These are phyloP conservation scores for Globisporangium canariense DNA, from an alignment of 352 stramenopile genomes.

Conservation along the genomic window DNA sequence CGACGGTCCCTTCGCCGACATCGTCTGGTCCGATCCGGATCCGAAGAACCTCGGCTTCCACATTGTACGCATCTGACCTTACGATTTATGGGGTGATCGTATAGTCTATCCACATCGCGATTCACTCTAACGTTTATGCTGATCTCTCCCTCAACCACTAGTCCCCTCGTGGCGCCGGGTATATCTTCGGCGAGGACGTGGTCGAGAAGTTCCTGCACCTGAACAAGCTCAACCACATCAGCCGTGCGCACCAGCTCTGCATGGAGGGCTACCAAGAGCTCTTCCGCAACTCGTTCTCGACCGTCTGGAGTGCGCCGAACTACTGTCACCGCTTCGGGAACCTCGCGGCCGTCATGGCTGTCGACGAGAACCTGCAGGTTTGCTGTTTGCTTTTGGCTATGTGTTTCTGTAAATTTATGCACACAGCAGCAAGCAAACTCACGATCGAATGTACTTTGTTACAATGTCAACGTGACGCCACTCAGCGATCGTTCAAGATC, in stretches of 20 bases:
- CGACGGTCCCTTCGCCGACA: slow-evolving; percentile 75
- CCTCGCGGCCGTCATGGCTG: slow-evolving; percentile 63
- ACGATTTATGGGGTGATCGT: too few species aligned
- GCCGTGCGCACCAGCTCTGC: slow-evolving; percentile 78
- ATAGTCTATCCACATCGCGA: neutral
- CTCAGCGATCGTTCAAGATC: slow-evolving; percentile 82
- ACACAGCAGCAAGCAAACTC: neutral
- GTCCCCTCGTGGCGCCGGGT: slow-evolving; percentile 77
- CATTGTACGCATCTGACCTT: slow-evolving; percentile 29
- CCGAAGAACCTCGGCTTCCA: slow-evolving; percentile 84
- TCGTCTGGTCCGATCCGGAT: slow-evolving; percentile 84
- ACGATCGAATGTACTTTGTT: slow-evolving; percentile 6
- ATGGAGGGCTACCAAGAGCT: slow-evolving; percentile 84
- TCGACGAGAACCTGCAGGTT: slow-evolving; percentile 63
- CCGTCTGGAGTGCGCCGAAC: slow-evolving; percentile 84
- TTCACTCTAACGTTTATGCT: neutral
- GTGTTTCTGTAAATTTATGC: neutral
- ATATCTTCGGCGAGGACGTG: slow-evolving; percentile 86
- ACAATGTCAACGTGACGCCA: neutral
- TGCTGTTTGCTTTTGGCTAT: neutral
- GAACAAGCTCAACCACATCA: slow-evolving; percentile 81
- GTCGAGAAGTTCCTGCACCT: slow-evolving; percentile 80
- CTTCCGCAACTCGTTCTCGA: slow-evolving; percentile 75
- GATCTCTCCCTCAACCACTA: slow-evolving; percentile 11
- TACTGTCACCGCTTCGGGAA: slow-evolving; percentile 88